A percentile compares a stretch with the other conserved stretches of the same genome.
These are phyloP conservation scores for Rhodotorula paludigena DNA, from an alignment of 768 basidiomycete species.

Conservation along the genomic window DNA sequence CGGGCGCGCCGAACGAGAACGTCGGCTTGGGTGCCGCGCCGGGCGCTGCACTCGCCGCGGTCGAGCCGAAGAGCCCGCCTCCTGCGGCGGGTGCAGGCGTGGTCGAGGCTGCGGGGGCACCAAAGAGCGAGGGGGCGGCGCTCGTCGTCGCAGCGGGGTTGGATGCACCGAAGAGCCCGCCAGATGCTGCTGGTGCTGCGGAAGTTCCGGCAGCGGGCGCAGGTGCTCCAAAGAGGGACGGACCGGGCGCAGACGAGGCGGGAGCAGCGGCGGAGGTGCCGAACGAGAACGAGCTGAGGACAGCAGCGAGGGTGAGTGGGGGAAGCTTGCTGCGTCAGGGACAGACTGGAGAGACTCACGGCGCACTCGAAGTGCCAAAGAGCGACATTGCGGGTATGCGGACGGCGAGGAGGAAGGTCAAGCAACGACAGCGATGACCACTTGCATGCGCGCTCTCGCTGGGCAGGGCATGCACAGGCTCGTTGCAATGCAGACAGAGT, in stretches of 20 bases:
- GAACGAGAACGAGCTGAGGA: background rate
- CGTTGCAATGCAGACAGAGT: no score
- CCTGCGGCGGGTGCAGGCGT: background rate
- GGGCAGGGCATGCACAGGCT: no score
- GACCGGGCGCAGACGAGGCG: background rate
- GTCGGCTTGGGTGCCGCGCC: conserved; percentile 1
- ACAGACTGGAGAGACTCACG: background rate
- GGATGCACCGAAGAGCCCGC: background rate
- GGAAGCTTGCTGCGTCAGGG: background rate
- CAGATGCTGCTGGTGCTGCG: background rate
- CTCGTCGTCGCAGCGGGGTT: background rate
- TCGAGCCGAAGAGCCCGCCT: conserved; percentile 14
- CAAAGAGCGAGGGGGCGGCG: conserved; percentile 17
- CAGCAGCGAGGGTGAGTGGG: background rate
- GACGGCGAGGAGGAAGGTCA: background rate
- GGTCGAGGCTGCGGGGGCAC: background rate
- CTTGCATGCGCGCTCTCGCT: no score
- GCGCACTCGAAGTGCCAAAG: conserved; percentile 5
- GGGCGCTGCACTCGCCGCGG: background rate
- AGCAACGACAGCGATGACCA: background rate
- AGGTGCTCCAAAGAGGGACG: background rate
- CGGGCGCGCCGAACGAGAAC: conserved; percentile 16
- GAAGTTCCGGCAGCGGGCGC: no score
- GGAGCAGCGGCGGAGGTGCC: background rate
- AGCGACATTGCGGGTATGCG: conserved; percentile 8